A percentile compares a stretch with the other conserved stretches of the same genome.
phyloP scores from a whole-genome alignment of 1,284 basidiomycete species.

The Boletus smithii region DNA sequence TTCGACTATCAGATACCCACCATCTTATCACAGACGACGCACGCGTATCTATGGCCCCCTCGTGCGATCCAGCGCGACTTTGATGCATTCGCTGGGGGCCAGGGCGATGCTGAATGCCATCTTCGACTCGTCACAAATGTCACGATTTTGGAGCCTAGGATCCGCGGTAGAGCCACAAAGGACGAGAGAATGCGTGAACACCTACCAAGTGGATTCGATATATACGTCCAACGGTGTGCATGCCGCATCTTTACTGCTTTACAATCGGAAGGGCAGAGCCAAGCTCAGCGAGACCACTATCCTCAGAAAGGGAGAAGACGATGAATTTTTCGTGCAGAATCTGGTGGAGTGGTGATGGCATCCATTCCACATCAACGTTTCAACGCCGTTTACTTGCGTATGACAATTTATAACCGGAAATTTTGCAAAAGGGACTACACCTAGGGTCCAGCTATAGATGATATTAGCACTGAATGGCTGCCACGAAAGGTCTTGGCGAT shows the following conservation, averaged over 20 bases:
- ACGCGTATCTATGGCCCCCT: neutral
- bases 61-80: no score
- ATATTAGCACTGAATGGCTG: no score
- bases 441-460: no score
- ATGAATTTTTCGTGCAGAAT: no score
- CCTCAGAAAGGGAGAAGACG: constrained; percentile 1
- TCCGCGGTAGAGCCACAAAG: constrained; percentile 21
- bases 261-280: neutral
- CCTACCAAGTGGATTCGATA: constrained; percentile 2
- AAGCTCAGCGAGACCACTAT: no score
- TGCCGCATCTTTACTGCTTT: neutral
- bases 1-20: constrained; percentile 28
- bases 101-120: constrained; percentile 21
- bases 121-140: constrained; percentile 19
- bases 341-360: no score
- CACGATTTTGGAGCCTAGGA: constrained; percentile 23
- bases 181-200: constrained; percentile 5
- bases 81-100: no score
- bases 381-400: constrained; percentile 21
- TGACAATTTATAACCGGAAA: constrained; percentile 20
- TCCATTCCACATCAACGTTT: constrained; percentile 6
- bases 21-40: constrained; percentile 9
- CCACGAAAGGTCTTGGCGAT: no score
- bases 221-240: neutral
- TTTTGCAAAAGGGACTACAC: constrained; percentile 3